These are phyloP conservation scores for Pulveroboletus ravenelii DNA, from an alignment of 768 basidiomycete species.

Conservation along the genomic window DNA sequence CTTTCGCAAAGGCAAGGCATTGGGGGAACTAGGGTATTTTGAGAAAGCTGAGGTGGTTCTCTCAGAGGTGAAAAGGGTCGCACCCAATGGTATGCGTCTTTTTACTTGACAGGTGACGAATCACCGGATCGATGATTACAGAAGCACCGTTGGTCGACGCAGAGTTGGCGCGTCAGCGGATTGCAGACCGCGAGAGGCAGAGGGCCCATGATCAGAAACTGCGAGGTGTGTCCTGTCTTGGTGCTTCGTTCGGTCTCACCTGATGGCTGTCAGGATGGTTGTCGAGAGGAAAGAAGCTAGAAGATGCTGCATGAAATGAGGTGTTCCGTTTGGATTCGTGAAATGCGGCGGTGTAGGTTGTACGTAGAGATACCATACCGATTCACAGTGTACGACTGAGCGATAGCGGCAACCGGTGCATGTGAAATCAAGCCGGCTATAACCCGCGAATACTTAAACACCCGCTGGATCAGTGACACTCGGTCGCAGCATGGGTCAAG, in stretches of 20 bases:
- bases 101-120: not conserved
- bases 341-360: not conserved
- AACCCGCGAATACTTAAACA: not conserved
- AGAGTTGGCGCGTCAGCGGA: slow-evolving; percentile 58
- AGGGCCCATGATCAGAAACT: slow-evolving; percentile 63
- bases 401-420: not conserved
- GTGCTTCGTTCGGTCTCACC: not conserved
- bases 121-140: slow-evolving; percentile 21
- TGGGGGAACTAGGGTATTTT: slow-evolving; percentile 70
- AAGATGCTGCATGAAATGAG: slow-evolving; percentile 4
- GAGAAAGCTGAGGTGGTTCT: slow-evolving; percentile 68
- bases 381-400: slow-evolving; percentile 1
- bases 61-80: slow-evolving; percentile 59
- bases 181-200: slow-evolving; percentile 63
- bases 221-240: slow-evolving; percentile 46
- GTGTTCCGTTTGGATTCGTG: not conserved
- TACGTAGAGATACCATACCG: slow-evolving; percentile 10
- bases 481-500: slow-evolving; percentile 23
- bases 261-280: slow-evolving; percentile 25
- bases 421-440: slow-evolving; percentile 9
- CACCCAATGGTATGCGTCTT: slow-evolving; percentile 46
- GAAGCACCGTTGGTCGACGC: slow-evolving; percentile 56
- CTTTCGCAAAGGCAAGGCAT: slow-evolving; percentile 77
- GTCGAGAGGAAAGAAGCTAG: slow-evolving; percentile 29
- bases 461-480: not conserved